Conservation (phyloP, 2,329 filamentous ascomycete species). For the Blumeria hordei region DNA sequence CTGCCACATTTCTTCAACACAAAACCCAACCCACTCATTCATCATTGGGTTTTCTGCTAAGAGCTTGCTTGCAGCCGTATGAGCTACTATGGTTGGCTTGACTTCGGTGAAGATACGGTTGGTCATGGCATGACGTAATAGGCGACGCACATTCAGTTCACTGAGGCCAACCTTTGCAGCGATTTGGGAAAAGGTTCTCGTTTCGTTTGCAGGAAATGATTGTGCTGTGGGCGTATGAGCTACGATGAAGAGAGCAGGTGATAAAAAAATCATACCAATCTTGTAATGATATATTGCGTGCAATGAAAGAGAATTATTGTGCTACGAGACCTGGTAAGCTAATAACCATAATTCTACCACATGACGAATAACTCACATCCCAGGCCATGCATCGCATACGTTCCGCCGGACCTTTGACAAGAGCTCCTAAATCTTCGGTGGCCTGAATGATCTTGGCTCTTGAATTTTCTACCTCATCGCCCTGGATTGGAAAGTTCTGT, state of each 20-base stretch:
- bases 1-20: slow-evolving; percentile 25
- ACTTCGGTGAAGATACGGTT: slow-evolving; percentile 30
- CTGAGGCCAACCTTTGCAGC: slow-evolving; percentile 22
- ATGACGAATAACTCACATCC: slow-evolving; percentile 19
- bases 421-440: slow-evolving; percentile 22
- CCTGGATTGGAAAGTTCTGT: slow-evolving; percentile 23
- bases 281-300: slow-evolving; percentile 25
- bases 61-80: slow-evolving; percentile 28
- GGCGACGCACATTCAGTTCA: slow-evolving; percentile 24
- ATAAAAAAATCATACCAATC: slow-evolving; percentile 18
- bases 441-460: slow-evolving; percentile 24
- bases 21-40: slow-evolving; percentile 30
- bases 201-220: slow-evolving; percentile 23
- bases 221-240: slow-evolving; percentile 18
- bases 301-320: slow-evolving; percentile 25
- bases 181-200: slow-evolving; percentile 23
- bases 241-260: not conserved
- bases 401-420: slow-evolving; percentile 26
- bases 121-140: slow-evolving; percentile 32
- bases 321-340: slow-evolving; percentile 15
- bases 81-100: slow-evolving; percentile 24
- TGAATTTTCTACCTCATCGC: slow-evolving; percentile 21
- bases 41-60: slow-evolving; percentile 24
- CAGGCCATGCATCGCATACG: slow-evolving; percentile 26
- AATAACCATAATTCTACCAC: not conserved